Evolutionary conservation across 768 basidiomycete genomes (phyloP).

Genomic region (Megacollybia marginata): DNA sequence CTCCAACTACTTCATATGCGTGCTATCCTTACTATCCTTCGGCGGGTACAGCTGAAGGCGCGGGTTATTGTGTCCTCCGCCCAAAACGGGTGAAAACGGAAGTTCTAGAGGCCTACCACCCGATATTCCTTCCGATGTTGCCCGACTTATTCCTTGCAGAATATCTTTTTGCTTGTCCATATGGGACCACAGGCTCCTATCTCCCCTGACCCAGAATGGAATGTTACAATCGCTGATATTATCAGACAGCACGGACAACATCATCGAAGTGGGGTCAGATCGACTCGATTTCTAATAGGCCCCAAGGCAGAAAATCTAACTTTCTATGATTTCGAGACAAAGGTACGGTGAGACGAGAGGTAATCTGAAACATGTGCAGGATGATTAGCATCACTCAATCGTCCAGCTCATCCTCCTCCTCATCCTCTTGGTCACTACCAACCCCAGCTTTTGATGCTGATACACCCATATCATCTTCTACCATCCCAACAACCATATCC

Average conservation of each 20-base stretch:
- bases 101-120: slow-evolving; percentile 47
- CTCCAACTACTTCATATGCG: slow-evolving; percentile 42
- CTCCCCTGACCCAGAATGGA: too few species aligned
- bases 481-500: slow-evolving; percentile 58
- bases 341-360: background rate
- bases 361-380: too few species aligned
- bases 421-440: slow-evolving; percentile 25
- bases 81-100: slow-evolving; percentile 27
- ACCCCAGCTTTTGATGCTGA: slow-evolving; percentile 8
- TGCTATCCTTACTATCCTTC: slow-evolving; percentile 46
- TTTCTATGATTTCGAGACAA: background rate
- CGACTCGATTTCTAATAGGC: too few species aligned
- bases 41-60: slow-evolving; percentile 45
- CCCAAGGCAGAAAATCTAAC: too few species aligned
- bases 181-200: slow-evolving; percentile 67
- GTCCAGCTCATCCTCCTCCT: slow-evolving; percentile 46
- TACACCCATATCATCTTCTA: slow-evolving; percentile 44
- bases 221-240: too few species aligned
- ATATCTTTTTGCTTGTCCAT: slow-evolving; percentile 85
- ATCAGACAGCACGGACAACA: too few species aligned
- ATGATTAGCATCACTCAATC: slow-evolving; percentile 18
- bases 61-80: slow-evolving; percentile 48
- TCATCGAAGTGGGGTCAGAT: too few species aligned
- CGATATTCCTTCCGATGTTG: slow-evolving; percentile 86
- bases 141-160: slow-evolving; percentile 81